Evolutionary conservation across 2,329 filamentous ascomycete species (phyloP), one percentile per base, ranked within the genome.

Genomic region (Fusarium oxysporum): DNA sequence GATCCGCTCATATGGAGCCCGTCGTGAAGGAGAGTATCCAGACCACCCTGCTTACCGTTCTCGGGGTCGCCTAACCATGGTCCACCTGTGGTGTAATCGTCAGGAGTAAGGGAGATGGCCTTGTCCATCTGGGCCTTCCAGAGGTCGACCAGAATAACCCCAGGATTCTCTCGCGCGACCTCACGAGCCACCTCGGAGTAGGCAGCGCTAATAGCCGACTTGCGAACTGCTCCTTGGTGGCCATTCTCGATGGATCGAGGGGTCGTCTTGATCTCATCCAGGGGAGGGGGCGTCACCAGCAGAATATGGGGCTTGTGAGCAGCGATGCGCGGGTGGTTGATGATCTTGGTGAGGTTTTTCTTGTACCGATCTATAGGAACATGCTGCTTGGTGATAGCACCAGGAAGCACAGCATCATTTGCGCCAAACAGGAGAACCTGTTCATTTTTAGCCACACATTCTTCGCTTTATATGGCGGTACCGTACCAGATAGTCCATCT

Each of bases 371-470:
- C 87, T n/a, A 97, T 82, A 2, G 93, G 89, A 12, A 98, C 89
- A 80, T 96, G 91, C 82, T 98, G 96, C 14, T 86, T 85, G 56
- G 89, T 90, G 8, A 86, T 85, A 8, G 87, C 85, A 41, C 88
- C 84, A 7, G 90, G 88, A 7, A 97, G 81, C 61, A 91, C 91
- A 7, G 96, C 92, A 82, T 98, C 96, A 80, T 99, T 98, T 75
- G 96, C 94, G 23, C 96, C 96, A 68, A 98, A 91, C 73, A 97
- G 92, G 65, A 97, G 83, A 43, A 92, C 85, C 92, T 95, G 65
- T 23, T 32, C 12, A n/a, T 23, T 12, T 32, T 78, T 30, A 83
- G 77, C 68, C 23, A 50, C 13, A 28, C 73, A 40, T 10, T 28
- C 25, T 43, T 32, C 41, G 19, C 12, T 6, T 16, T 23, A 21